Base-by-base conservation (phyloP, 2,329 filamentous ascomycete species). In the Cladophialophora carrionii region DNA sequence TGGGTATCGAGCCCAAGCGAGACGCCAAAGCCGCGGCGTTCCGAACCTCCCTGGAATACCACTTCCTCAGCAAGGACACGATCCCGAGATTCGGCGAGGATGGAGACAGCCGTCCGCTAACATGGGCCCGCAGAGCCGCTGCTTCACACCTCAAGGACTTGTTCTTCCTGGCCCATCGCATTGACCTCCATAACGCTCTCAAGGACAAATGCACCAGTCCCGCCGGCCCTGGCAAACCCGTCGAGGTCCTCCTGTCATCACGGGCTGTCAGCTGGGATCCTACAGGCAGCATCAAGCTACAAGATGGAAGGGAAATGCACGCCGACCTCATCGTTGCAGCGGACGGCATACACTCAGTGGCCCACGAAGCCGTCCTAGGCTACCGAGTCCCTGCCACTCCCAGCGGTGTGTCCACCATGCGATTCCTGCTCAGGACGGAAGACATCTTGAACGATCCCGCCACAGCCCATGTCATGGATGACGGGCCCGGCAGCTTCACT, bases 281-380 rank as follows among this genome's bases (percentile, higher is more conserved):
- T 43, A 65, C 70, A 52, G 73, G 72, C 8, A 68, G 57, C 2
- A 62, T 76, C 20, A 67, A 59, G 4, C 71, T 74, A 8, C 67
- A 71, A 12, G 61, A 76, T 65, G 74, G 75, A 4, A 67, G 51
- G 7, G 70, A 64, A 8, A 53, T 73, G 43, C 66, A 63, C 0
- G 76, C 67, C 6, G 77, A 80, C 68, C 67, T 79, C n/a, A 72
- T 80, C n/a, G 67, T 80, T 17, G 76, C 74, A 17, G 78, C 77
- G 2, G 77, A 79, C 70, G 78, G 77, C 1, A 73, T 79, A 9
- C 74, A 77, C 43, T 71, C 71, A 60, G 72, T 64, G 70, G 76
- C 69, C 66, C 72, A 70, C 3, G 69, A 68, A 48, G 66, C 71
- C 5, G 53, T 53, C 34, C 48, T 67, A 3, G 52, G 60, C 22